Percentiles rank a stretch among this genome's conserved stretches.
phyloP scores from a whole-genome alignment of 352 stramenopile species.

The Globisporangium irregulare region DNA sequence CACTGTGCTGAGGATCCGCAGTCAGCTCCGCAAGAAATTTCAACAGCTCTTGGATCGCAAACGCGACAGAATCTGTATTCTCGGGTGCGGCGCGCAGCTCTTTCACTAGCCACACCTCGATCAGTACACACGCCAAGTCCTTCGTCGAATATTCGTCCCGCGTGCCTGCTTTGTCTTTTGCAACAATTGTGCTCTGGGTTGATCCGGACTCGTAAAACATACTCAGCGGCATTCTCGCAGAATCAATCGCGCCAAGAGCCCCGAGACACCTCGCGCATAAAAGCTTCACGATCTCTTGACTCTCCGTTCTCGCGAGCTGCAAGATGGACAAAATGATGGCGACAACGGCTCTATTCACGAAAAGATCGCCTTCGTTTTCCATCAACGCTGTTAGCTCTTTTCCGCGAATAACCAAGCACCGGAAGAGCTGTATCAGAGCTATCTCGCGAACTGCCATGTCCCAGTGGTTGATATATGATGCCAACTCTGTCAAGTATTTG shows the following conservation, averaged over 20 bases:
- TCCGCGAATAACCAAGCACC: conserved; percentile 55
- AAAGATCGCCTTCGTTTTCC: conserved; percentile 67
- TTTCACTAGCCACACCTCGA: conserved; percentile 80
- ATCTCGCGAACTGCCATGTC: conserved; percentile 78
- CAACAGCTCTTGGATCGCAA: conserved; percentile 85
- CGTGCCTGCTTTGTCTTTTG: conserved; percentile 42
- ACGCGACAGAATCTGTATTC: conserved; percentile 75
- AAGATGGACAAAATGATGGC: conserved; percentile 67
- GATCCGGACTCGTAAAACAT: conserved; percentile 54
- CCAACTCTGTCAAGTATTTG: conserved; percentile 56
- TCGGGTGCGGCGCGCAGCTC: conserved; percentile 81
- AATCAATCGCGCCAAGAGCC: conserved; percentile 77
- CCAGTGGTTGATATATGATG: conserved; percentile 73
- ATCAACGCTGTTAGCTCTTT: conserved; percentile 62
- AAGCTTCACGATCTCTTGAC: conserved; percentile 58
- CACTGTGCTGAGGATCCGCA: conserved; percentile 68
- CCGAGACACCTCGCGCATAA: conserved; percentile 73
- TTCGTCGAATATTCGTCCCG: conserved; percentile 72
- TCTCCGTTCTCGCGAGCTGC: conserved; percentile 63
- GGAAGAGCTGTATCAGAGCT: conserved; percentile 65
- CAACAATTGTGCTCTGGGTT: conserved; percentile 14
- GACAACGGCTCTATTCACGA: conserved; percentile 55
- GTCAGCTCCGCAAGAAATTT: conserved; percentile 79
- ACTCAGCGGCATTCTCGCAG: conserved; percentile 62
- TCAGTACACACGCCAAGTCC: conserved; percentile 77